phyloP scores from a whole-genome alignment of 1,284 basidiomycete species.

The Rhodotorula sp. region DNA sequence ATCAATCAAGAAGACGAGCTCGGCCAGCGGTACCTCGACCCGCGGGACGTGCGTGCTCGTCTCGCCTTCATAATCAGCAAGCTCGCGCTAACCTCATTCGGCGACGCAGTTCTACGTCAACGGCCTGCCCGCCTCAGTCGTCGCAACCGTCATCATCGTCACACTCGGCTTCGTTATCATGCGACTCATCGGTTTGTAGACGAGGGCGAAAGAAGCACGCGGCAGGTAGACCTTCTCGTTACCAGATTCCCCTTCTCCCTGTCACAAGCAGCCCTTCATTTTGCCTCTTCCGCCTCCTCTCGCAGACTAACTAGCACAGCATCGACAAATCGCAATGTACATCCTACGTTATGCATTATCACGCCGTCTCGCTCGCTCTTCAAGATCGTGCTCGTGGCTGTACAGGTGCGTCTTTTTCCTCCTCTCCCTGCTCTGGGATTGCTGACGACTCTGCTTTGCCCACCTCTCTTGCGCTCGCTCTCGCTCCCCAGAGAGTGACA shows the following conservation, averaged over 20 bases:
- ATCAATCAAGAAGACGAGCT: conserved; percentile 92
- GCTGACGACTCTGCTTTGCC: too few relatives aligned
- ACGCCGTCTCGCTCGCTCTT: neutral
- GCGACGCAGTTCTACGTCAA: conserved; percentile 70
- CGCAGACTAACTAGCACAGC: neutral
- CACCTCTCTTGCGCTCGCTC: too few relatives aligned
- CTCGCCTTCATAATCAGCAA: neutral
- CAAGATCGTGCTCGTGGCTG: too few relatives aligned
- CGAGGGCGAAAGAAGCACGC: neutral
- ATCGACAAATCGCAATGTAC: neutral
- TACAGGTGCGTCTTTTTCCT: too few relatives aligned
- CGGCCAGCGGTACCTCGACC: conserved; percentile 62
- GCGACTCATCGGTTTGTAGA: conserved; percentile 57
- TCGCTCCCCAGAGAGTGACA: too few relatives aligned
- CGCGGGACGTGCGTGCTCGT: conserved; percentile 53
- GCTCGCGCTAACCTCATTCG: neutral
- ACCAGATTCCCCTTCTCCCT: too few relatives aligned
- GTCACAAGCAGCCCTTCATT: neutral
- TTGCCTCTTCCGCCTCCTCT: neutral
- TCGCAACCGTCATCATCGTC: conserved; percentile 75
- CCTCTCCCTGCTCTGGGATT: too few relatives aligned
- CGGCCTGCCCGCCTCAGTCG: conserved; percentile 83
- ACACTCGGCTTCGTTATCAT: conserved; percentile 78
- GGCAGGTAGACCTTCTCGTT: neutral
- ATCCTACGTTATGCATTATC: neutral